A percentile compares a stretch with the other conserved stretches of the same genome.
phyloP scores from a whole-genome alignment of 495 filamentous ascomycete species.

The Aspergillus hancockii region DNA sequence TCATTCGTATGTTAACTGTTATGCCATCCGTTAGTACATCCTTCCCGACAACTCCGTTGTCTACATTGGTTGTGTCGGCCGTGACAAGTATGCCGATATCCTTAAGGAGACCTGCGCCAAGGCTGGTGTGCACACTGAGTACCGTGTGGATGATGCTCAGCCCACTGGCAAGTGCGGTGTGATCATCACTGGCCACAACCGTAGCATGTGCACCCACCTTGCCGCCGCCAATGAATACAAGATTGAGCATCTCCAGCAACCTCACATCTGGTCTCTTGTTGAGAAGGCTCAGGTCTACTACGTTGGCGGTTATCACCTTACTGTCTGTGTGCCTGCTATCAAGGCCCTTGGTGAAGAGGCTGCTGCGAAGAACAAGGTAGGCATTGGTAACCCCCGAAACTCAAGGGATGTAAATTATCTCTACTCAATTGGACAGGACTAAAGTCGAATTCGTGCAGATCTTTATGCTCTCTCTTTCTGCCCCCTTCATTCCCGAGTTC shows the following conservation, averaged over 20 bases:
- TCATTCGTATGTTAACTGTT: neutral
- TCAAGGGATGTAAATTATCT: neutral
- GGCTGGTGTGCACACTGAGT: conserved; percentile 87
- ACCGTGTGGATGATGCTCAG: conserved; percentile 78
- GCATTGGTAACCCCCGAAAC: conserved; percentile 3
- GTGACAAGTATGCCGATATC: conserved; percentile 86
- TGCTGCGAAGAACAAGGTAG: conserved; percentile 78
- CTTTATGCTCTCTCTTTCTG: conserved; percentile 86
- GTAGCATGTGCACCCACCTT: conserved; percentile 92
- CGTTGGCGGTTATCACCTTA: conserved; percentile 87
- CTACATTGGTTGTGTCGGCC: conserved; percentile 90
- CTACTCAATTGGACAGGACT: neutral
- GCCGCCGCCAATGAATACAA: conserved; percentile 97
- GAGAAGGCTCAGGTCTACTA: conserved; percentile 88
- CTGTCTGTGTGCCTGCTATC: conserved; percentile 87
- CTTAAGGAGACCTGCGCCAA: conserved; percentile 77
- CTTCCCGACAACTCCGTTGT: conserved; percentile 82
- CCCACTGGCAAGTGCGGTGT: conserved; percentile 94
- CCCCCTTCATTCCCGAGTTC: conserved; percentile 94
- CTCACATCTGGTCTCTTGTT: conserved; percentile 86
- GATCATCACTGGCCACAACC: conserved; percentile 92
- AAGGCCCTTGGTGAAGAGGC: conserved; percentile 88
- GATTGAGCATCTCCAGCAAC: conserved; percentile 87
- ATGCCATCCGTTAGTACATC: conserved; percentile 64
- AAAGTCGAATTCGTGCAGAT: conserved; percentile 37